phyloP scores from a whole-genome alignment of 1,284 basidiomycete genomes.

The Sparassis latifolia region DNA sequence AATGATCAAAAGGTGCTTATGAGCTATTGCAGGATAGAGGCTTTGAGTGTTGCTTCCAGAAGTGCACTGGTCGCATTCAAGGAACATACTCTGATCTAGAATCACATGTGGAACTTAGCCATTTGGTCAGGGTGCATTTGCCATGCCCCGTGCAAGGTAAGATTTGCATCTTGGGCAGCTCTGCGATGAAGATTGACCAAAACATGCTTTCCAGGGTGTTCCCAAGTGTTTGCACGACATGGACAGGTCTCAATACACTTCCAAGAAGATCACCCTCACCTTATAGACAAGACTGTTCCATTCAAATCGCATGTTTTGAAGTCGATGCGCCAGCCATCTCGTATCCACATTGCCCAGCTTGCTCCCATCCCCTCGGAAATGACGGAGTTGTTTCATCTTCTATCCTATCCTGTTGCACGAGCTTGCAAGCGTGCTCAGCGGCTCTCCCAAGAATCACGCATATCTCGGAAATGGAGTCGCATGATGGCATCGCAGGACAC shows the following conservation, averaged over 20 bases:
- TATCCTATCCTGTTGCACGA: conserved; percentile 4
- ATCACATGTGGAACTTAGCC: conserved; percentile 16
- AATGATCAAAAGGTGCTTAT: not conserved
- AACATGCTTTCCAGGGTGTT: conserved; percentile 8
- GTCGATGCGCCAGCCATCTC: not conserved
- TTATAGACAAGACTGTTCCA: not conserved
- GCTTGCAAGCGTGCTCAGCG: not conserved
- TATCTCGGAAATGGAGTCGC: conserved; percentile 9
- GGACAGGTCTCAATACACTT: conserved; percentile 1
- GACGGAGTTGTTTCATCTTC: not conserved
- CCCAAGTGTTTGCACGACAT: conserved; percentile 8
- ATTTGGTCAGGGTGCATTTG: conserved; percentile 13
- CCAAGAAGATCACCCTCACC: not conserved
- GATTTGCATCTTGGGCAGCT: not conserved
- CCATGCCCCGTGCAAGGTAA: conserved; percentile 19
- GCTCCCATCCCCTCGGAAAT: not conserved
- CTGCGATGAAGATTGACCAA: not conserved
- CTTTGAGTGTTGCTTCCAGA: conserved; percentile 12
- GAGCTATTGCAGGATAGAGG: conserved; percentile 13
- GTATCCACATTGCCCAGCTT: conserved; percentile 3
- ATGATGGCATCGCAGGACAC: conserved; percentile 6
- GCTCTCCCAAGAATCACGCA: conserved; percentile 7
- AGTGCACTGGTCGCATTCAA: conserved; percentile 15
- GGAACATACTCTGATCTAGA: conserved; percentile 10
- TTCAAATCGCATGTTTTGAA: not conserved